Evolutionary conservation across 2,329 filamentous ascomycete genomes (phyloP).

Genomic region (Chalaropsis thielavioides): DNA sequence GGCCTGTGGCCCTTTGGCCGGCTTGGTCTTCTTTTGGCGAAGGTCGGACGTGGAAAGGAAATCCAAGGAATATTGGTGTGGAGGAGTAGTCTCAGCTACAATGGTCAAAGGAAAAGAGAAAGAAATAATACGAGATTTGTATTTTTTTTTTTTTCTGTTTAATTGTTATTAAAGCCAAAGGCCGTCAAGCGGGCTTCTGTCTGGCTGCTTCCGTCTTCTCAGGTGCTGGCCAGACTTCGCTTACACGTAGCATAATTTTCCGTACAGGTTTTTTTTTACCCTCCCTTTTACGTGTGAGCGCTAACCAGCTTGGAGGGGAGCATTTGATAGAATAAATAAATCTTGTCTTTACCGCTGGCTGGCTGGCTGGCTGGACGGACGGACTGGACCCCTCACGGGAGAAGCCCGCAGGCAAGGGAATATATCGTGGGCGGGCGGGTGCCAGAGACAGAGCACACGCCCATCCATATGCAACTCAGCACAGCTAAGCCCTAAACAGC

Average conservation of each 20-base stretch:
- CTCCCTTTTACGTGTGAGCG: too few species aligned
- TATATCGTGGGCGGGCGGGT: too few species aligned
- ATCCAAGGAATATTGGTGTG: background rate
- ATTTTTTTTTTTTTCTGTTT: background rate
- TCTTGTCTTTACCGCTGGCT: too few species aligned
- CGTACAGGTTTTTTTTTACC: too few species aligned
- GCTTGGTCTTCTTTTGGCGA: background rate
- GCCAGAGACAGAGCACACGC: background rate
- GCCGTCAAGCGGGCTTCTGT: background rate
- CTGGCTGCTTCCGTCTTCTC: background rate
- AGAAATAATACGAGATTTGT: background rate
- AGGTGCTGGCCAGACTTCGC: background rate
- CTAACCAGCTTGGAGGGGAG: too few species aligned
- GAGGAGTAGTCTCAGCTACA: background rate
- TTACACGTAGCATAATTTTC: background rate
- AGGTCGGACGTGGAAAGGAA: background rate
- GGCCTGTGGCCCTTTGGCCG: background rate
- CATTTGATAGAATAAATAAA: too few species aligned
- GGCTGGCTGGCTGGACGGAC: too few species aligned
- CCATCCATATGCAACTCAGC: background rate
- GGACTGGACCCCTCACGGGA: background rate
- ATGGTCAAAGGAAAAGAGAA: background rate
- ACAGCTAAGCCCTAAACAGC: background rate
- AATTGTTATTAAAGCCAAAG: background rate
- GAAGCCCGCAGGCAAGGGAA: too few species aligned